These are phyloP conservation scores for Ceriops zippeliana DNA, from an alignment of 345 rosid genomes.

Conservation along the genomic window DNA sequence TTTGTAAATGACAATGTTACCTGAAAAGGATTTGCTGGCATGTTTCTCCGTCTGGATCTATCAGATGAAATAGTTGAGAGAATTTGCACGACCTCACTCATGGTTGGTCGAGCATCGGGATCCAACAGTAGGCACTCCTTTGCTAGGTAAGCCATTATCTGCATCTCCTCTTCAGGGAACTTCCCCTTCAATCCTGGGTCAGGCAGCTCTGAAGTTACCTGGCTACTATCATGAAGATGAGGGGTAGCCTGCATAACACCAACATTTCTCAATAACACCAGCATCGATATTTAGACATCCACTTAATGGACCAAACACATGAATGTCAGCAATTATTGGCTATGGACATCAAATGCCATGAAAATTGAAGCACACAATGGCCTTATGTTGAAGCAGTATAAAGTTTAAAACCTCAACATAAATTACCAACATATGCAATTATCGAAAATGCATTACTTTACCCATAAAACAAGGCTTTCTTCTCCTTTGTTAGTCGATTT, in stretches of 20 bases:
- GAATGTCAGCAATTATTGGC: not conserved
- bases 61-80: constrained; percentile 79
- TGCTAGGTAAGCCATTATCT: constrained; percentile 88
- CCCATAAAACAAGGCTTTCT: constrained; percentile 98
- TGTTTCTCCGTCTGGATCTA: constrained; percentile 58
- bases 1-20: constrained; percentile 26
- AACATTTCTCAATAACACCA: no score
- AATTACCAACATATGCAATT: not conserved
- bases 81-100: constrained; percentile 96
- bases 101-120: constrained; percentile 89
- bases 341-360: not conserved
- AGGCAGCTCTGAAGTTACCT: constrained; percentile 67
- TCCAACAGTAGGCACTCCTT: constrained; percentile 88
- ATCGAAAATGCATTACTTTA: constrained; percentile 19
- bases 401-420: no score
- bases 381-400: no score
- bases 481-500: constrained; percentile 62
- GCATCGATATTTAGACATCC: no score
- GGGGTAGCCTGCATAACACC: constrained; percentile 60
- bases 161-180: constrained; percentile 83
- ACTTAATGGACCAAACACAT: not conserved
- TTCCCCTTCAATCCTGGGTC: constrained; percentile 72
- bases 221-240: constrained; percentile 59
- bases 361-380: no score
- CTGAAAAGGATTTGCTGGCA: constrained; percentile 63